A percentile compares a stretch with the other conserved stretches of the same genome.
phyloP scores from a whole-genome alignment of 352 stramenopile species.

The Pythium diclinum region DNA sequence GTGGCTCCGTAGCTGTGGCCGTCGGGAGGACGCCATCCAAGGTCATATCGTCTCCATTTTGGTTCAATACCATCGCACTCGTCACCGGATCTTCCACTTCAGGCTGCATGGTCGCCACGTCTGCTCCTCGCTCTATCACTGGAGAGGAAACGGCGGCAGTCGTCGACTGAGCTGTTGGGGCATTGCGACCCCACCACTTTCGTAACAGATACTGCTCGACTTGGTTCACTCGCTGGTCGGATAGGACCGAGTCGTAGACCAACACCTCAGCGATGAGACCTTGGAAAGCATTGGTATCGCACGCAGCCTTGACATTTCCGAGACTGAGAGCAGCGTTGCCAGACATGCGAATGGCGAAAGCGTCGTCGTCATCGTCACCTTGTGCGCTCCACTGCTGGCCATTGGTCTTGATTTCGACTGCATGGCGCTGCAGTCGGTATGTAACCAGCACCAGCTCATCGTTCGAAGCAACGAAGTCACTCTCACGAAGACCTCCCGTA shows the following conservation, averaged over 20 bases:
- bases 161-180: not conserved
- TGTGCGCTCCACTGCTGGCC: constrained; percentile 22
- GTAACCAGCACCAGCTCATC: constrained; percentile 36
- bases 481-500: constrained; percentile 41
- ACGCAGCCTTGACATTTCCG: constrained; percentile 49
- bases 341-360: constrained; percentile 36
- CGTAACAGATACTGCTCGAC: constrained; percentile 45
- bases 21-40: not conserved
- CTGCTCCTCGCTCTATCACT: not conserved
- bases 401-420: constrained; percentile 43
- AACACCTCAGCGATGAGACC: constrained; percentile 54
- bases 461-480: constrained; percentile 17
- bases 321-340: constrained; percentile 46
- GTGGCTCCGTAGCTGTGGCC: not conserved
- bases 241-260: constrained; percentile 45
- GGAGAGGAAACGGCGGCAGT: not conserved
- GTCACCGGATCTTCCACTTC: not conserved
- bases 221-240: constrained; percentile 25
- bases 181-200: constrained; percentile 43
- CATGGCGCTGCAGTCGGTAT: constrained; percentile 45
- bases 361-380: not conserved
- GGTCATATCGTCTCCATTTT: not conserved
- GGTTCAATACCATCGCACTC: not conserved
- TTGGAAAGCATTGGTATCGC: constrained; percentile 60
- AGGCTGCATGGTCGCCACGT: not conserved